Conservation (phyloP, 495 filamentous ascomycete species). For the Hypomontagnella submonticulosa region DNA sequence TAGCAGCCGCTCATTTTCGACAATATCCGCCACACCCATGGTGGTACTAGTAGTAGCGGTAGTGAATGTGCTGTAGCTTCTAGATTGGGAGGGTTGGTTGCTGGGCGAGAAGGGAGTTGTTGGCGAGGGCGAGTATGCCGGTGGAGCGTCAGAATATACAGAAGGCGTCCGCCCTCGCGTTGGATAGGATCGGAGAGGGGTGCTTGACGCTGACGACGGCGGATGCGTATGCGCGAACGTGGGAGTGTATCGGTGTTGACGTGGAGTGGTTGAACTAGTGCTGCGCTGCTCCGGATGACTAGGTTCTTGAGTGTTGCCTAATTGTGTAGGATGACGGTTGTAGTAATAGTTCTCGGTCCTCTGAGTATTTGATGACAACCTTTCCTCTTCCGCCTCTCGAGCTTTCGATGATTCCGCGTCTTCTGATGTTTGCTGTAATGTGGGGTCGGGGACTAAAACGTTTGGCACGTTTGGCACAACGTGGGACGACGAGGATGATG, state of each 20-base stretch:
- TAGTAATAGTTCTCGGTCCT: conserved; percentile 12
- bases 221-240: conserved; percentile 41
- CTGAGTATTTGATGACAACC: conserved; percentile 23
- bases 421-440: conserved; percentile 44
- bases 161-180: conserved; percentile 35
- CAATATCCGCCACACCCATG: conserved; percentile 50
- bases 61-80: conserved; percentile 56
- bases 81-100: conserved; percentile 24
- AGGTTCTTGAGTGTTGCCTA: conserved; percentile 31
- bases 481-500: conserved; percentile 48
- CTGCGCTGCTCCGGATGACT: conserved; percentile 25
- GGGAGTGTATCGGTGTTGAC: conserved; percentile 19
- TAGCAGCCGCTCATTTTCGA: conserved; percentile 52
- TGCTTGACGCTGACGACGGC: conserved; percentile 42
- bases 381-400: conserved; percentile 52
- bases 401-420: conserved; percentile 55
- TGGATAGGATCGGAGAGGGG: conserved; percentile 10
- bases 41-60: conserved; percentile 44
- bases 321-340: conserved; percentile 23
- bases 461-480: conserved; percentile 53
- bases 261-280: conserved; percentile 23
- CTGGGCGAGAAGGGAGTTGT: conserved; percentile 39
- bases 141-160: conserved; percentile 56
- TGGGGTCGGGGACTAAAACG: conserved; percentile 56
- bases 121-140: conserved; percentile 58